phyloP scores from a whole-genome alignment of 1,139 yeast species.

The Ashbya aceris region DNA sequence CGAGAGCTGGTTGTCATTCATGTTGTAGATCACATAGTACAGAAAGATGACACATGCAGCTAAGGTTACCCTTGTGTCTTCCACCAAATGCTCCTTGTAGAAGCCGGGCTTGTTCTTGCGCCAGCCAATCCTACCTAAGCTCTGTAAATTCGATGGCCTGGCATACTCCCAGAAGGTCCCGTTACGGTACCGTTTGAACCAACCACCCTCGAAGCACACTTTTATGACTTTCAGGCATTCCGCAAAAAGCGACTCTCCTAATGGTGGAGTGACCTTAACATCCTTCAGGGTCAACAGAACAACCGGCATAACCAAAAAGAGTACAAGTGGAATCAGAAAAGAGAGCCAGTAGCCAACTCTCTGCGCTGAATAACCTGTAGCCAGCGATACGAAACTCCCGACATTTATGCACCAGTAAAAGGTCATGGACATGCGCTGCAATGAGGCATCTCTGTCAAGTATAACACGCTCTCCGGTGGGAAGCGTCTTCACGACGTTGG shows the following conservation, averaged over 20 bases:
- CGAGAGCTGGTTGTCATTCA: constrained; percentile 60
- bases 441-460: constrained; percentile 59
- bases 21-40: constrained; percentile 54
- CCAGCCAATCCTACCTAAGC: constrained; percentile 33
- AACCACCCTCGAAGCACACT: constrained; percentile 36
- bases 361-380: constrained; percentile 66
- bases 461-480: constrained; percentile 60
- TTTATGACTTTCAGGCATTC: constrained; percentile 36
- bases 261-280: constrained; percentile 33
- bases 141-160: constrained; percentile 40
- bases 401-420: constrained; percentile 76
- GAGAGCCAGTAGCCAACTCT: constrained; percentile 73
- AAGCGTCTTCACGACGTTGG: constrained; percentile 49
- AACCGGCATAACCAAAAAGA: constrained; percentile 42
- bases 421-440: constrained; percentile 65
- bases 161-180: constrained; percentile 48
- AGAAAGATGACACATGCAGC: constrained; percentile 53
- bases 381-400: constrained; percentile 71
- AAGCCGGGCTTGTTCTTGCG: constrained; percentile 12
- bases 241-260: constrained; percentile 42
- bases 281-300: constrained; percentile 35
- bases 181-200: constrained; percentile 32
- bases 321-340: constrained; percentile 46
- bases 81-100: constrained; percentile 36
- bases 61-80: constrained; percentile 49